Conservation (phyloP, 352 stramenopile species). For the Pythium biforme region DNA sequence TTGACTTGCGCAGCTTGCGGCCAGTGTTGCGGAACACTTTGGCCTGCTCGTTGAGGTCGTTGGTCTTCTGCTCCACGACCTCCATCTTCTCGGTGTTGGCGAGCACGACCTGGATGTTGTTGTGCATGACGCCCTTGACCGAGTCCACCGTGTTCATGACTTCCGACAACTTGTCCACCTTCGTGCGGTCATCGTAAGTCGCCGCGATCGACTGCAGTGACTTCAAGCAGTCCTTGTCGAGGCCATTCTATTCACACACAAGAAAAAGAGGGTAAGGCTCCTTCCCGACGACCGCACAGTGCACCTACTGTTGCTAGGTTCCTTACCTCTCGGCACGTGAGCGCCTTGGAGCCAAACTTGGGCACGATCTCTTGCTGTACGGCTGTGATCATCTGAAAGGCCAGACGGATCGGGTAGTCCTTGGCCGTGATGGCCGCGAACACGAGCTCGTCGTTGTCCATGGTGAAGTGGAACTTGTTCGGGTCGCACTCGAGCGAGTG, state of each 20-base stretch:
- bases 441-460: conserved; percentile 88
- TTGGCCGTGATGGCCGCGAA: conserved; percentile 78
- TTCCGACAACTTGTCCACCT: conserved; percentile 85
- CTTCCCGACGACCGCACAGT: too few relatives aligned
- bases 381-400: conserved; percentile 78
- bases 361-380: conserved; percentile 77
- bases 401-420: conserved; percentile 79
- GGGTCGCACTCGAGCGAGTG: conserved; percentile 85
- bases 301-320: too few relatives aligned
- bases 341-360: conserved; percentile 70
- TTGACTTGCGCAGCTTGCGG: conserved; percentile 70
- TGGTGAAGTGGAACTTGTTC: conserved; percentile 89
- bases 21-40: conserved; percentile 86
- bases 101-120: conserved; percentile 86
- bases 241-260: conserved; percentile 41
- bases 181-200: conserved; percentile 84
- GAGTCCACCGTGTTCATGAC: conserved; percentile 81
- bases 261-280: background rate
- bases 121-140: conserved; percentile 85
- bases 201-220: conserved; percentile 52
- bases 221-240: conserved; percentile 81
- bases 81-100: conserved; percentile 90
- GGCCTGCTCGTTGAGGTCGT: conserved; percentile 84
- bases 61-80: conserved; percentile 84
- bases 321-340: conserved; percentile 73